Evolutionary conservation across 169 alveolate genomes (phyloP), one percentile per base, ranked within the genome.

Genomic region (Eimeria nieschulzi): DNA sequence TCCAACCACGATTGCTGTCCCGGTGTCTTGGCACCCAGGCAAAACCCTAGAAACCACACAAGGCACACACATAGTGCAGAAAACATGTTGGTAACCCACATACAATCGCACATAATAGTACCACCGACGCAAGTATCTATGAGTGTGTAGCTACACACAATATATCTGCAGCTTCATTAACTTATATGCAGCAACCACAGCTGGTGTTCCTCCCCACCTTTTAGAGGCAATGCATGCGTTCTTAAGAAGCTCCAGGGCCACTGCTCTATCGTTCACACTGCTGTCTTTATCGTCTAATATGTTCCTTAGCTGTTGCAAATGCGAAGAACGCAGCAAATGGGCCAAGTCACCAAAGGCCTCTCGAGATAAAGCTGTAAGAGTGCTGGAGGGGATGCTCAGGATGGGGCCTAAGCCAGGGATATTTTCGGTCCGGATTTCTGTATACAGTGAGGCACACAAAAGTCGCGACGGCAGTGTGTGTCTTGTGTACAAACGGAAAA

Each of bases 21-120:
- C 98, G 15, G 98, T 97, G 91, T 97, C 98, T 87, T 97, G 98
- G 85, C 98, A 97, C 19, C 97, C 97, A 2, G 98, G 98, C 79
- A 96, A 93, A 13, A 95, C 95, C 84, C 96, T 84, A 68, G 7
- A 12, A 21, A 9, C 21, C 76, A 25, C 39, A 10, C 19, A 53
- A 7, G 46, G 46, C 46, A 3, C 46, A 33, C 46, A 3, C 46
- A 33, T 33, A 33, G 46, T 33, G 46, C 46, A 33, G 46, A 33
- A 33, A 33, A 33, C 46, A 33, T 33, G 3, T 33, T 33, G 3
- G 0, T 33, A 33, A 1, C 46, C 46, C 46, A 33, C 46, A 33
- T 33, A 33, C 46, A 33, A 33, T 33, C 46, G 46, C 46, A 33
- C 3, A 33, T 33, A 33, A 33, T 33, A 33, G 3, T 33, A 33